Evolutionary conservation across 2,329 filamentous ascomycete species (phyloP), one percentile per base, ranked within the genome.

Genomic region (Monosporascus sp.): DNA sequence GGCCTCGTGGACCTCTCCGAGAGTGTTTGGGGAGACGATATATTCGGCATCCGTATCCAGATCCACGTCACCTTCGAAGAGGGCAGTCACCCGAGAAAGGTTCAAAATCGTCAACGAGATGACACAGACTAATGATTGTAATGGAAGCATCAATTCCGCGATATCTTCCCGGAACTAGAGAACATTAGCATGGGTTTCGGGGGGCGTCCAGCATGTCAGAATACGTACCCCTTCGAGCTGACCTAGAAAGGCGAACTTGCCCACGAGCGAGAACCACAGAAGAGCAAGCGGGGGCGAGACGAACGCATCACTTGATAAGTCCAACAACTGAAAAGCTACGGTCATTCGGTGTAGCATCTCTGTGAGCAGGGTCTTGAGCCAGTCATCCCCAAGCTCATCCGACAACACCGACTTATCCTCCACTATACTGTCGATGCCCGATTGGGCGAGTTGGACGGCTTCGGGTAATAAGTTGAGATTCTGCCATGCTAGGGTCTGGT

Each of bases 291-390:
- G 73, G 18, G 81, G 77, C 17, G 83, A 75, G 14, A 83, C 76
- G 61, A 89, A 80, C 47, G 76, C 70, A 18, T 72, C 72, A 38
- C 75, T 68, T 49, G 79, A 77, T 47, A 80, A 72, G 57, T 88
- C 85, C 36, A 90, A 71, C 20, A 88, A 76, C 59, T 90, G 79
- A 61, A 92, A 89, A 24, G 90, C 73, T 17, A 91, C 76, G 48
- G 90, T 86, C 69, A 94, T 76, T 41, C 86, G 79, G 65, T 94
- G 88, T 39, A 88, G 76, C 44, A 87, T 79, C 68, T 96, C 90
- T 15, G 84, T 82, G 38, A 76, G 65, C 20, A 55, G 62, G 11
- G 74, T 65, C 37, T 67, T 64, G 20, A 61, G 57, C 62, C 64
- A 66, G 53, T 59, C 56, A 35, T 59, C 58, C 25, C 59, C 58